These are phyloP conservation scores for Dichotomocladium elegans DNA, from an alignment of 371 early-diverging fungal species.

Conservation along the genomic window DNA sequence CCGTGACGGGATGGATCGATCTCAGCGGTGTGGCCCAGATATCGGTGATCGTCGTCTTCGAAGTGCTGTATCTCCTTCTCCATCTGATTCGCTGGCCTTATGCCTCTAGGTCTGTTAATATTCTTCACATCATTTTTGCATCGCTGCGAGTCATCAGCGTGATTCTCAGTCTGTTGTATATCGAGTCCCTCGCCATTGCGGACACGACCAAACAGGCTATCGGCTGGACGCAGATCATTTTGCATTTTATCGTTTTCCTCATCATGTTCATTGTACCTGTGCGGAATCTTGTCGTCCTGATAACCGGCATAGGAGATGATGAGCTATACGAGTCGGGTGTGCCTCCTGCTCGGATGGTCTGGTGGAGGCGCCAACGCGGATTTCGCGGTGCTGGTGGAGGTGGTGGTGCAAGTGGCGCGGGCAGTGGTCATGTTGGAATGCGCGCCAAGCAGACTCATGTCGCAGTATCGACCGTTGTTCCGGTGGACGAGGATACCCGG, in stretches of 20 bases:
- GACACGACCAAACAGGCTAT: constrained; percentile 29
- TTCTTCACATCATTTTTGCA: constrained; percentile 19
- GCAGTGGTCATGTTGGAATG: too few species aligned
- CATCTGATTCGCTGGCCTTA: constrained; percentile 22
- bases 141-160: constrained; percentile 19
- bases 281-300: constrained; percentile 18
- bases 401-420: too few species aligned
- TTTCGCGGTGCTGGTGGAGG: too few species aligned
- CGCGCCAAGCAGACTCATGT: background rate
- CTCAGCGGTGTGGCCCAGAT: constrained; percentile 29
- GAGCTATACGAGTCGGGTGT: constrained; percentile 15
- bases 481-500: too few species aligned
- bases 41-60: constrained; percentile 27
- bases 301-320: constrained; percentile 18
- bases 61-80: constrained; percentile 11
- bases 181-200: constrained; percentile 5
- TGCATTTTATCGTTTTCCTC: constrained; percentile 32
- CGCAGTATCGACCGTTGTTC: background rate
- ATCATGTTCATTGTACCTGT: constrained; percentile 19
- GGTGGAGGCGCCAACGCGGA: constrained; percentile 11
- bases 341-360: constrained; percentile 19
- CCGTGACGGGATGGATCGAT: constrained; percentile 39
- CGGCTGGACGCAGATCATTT: constrained; percentile 29
- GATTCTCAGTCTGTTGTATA: constrained; percentile 25
- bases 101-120: constrained; percentile 27